Evolutionary conservation across 805 yeast genomes (phyloP), one percentile per base, ranked within the genome.

Genomic region (Candida pini): DNA sequence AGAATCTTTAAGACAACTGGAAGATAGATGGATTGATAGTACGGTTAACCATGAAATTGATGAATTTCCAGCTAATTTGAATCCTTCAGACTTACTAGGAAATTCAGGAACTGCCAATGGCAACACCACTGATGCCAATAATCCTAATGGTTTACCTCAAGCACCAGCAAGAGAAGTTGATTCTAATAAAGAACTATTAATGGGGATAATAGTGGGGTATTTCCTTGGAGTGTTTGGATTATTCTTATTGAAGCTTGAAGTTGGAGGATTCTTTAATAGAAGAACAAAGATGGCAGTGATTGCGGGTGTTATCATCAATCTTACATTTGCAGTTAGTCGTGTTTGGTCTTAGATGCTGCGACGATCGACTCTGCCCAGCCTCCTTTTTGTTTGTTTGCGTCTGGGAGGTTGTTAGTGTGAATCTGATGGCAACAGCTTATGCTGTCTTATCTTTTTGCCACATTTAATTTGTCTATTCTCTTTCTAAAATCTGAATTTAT

Each of bases 1-100:
- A 31, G 72, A 68, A 15, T 84, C 71, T 38, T 57, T 79, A 2
- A 55, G 86, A 33, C 80, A 79, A 43, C 56, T 86, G 38, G 96
- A 87, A 53, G 96, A 87, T 45, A 68, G 85, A 37, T 88, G 96
- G 95, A 82, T 87, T 41, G 92, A 87, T 45, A 76, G 81, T 31
- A 81, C 87, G 1, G 83, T 74, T 4, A 70, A 70, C 36, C 73
- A 69, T 34, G 71, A 66, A 35, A 69, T 68, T 34, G 72, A 66
- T 32, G 71, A 64, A 31, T 65, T 68, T 26, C 65, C 67, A 23
- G 62, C 71, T 12, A 60, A 52, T 26, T 28, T 54, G 18, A 12
- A 12, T 13, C 8, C 4, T 12, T 22, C 35, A 12, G 42, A 41
- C 17, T 22, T 44, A 4, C 25, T 30, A 3, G 23, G 28, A 23